Evolutionary conservation across 257 asterid species (phyloP).

Genomic region (Paraleonurus japonicus): DNA sequence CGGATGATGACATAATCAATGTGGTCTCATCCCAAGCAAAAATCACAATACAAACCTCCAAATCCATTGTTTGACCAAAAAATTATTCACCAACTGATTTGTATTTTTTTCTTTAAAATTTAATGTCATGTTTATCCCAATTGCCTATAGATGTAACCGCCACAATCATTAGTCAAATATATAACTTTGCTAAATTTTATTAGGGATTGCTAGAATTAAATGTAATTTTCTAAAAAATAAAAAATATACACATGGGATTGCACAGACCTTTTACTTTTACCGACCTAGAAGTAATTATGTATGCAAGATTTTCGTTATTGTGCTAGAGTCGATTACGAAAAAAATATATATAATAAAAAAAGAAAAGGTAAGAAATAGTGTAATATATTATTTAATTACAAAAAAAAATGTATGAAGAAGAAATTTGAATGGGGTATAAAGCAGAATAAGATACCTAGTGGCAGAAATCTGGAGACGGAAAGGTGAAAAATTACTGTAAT

Average conservation of each 20-base stretch:
- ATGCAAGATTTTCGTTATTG: background rate
- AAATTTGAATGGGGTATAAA: background rate
- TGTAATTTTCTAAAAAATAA: background rate
- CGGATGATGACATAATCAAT: slow-evolving; percentile 25
- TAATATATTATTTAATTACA: too few species aligned
- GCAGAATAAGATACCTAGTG: background rate
- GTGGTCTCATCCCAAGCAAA: background rate
- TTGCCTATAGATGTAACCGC: background rate
- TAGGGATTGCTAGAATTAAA: background rate
- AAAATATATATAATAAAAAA: too few species aligned
- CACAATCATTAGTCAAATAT: background rate
- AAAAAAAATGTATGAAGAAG: too few species aligned
- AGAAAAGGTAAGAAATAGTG: too few species aligned
- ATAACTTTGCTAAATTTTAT: background rate
- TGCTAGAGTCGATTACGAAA: too few species aligned
- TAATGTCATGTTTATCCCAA: background rate
- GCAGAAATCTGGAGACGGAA: slow-evolving; percentile 23
- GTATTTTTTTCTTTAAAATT: background rate
- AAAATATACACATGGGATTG: background rate
- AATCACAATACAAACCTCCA: background rate
- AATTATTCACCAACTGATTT: background rate
- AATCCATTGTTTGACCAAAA: slow-evolving; percentile 17
- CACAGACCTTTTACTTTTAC: background rate
- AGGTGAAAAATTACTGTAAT: slow-evolving; percentile 19
- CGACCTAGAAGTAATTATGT: background rate